Evolutionary conservation across 352 stramenopile genomes (phyloP), one percentile per base, ranked within the genome.

Genomic region (Globisporangium mamillatum): DNA sequence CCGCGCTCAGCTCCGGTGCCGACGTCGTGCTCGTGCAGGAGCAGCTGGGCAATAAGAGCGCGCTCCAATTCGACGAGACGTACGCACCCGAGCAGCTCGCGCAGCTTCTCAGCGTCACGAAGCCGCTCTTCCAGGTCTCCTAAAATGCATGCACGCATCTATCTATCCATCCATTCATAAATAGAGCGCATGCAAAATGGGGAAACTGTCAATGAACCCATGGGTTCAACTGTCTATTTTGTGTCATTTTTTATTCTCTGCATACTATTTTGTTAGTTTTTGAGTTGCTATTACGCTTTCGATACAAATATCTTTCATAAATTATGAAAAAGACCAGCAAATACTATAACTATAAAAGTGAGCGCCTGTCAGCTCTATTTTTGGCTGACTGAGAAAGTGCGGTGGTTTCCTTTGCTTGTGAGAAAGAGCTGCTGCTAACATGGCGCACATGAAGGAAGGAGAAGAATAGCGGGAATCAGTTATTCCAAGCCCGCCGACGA

Each of bases 11-110:
- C 64, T 74, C 77, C 22, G 84, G 82, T 8, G 80, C 82, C 10
- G 81, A 93, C 72, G 73, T 91, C 3, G 74, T 80, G 34, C 69
- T 93, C 22, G 71, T 90, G 22, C 75, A 91, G 62, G 81, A 93
- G 56, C 82, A 92, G 62, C 76, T 90, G 0, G 71, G 75, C 20
- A 71, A 71, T 18, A 53, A 55, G 20, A 77, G 70, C 3, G 64
- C 75, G 32, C 69, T 87, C 18, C 62, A 75, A 7, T 85, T 85
- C 36, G 71, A 56, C 6, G 65, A 72, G 0, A 52, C 36, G 41
- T 89, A 86, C 70, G 77, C 80, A 4, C 14, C 63, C 1, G 41
- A 72, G 27, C 75, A 90, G 54, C 69, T 92, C n/a, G 56, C 79
- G 57, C 57, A 81, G 50, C 63, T 90, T 7, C 25, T 63, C 12